Evolutionary conservation across 192 early-diverging fungal genomes (phyloP).

Genomic region (Umbelopsis ramanniana): DNA sequence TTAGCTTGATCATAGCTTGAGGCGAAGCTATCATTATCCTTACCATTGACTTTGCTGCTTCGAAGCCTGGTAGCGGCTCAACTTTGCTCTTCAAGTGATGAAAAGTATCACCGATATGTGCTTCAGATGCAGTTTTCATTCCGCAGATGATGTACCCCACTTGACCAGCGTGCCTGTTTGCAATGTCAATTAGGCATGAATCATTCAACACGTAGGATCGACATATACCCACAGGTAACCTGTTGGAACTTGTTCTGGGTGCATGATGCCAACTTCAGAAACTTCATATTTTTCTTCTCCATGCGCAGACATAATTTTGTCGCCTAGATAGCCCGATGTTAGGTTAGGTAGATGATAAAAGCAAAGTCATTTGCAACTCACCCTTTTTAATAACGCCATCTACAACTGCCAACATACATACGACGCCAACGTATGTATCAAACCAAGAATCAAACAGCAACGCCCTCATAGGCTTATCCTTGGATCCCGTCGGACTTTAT

Average conservation of each 20-base stretch:
- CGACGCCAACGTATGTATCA: constrained; percentile 96
- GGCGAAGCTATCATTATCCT: neutral
- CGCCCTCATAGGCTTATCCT: constrained; percentile 73
- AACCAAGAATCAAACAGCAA: constrained; percentile 99
- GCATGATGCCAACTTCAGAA: constrained; percentile 91
- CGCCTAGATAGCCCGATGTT: constrained; percentile 50
- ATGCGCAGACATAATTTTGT: constrained; percentile 80
- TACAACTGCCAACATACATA: constrained; percentile 88
- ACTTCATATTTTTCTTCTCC: constrained; percentile 87
- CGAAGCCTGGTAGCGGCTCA: constrained; percentile 85
- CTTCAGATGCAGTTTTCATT: constrained; percentile 93
- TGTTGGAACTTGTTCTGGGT: constrained; percentile 81
- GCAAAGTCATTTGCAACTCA: constrained; percentile 22
- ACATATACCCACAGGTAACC: constrained; percentile 51
- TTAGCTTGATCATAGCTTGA: neutral
- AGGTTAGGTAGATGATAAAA: neutral
- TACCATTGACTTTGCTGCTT: constrained; percentile 93
- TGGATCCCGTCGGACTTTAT: constrained; percentile 63
- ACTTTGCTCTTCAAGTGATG: constrained; percentile 70
- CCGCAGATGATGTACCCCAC: constrained; percentile 92
- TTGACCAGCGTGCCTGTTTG: constrained; percentile 68
- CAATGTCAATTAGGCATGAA: neutral
- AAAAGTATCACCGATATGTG: constrained; percentile 96
- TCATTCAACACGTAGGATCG: constrained; percentile 31
- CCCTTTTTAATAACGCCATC: constrained; percentile 83